These are phyloP conservation scores for Shiraia sp. DNA, from an alignment of 2,329 filamentous ascomycete species.

Conservation along the genomic window DNA sequence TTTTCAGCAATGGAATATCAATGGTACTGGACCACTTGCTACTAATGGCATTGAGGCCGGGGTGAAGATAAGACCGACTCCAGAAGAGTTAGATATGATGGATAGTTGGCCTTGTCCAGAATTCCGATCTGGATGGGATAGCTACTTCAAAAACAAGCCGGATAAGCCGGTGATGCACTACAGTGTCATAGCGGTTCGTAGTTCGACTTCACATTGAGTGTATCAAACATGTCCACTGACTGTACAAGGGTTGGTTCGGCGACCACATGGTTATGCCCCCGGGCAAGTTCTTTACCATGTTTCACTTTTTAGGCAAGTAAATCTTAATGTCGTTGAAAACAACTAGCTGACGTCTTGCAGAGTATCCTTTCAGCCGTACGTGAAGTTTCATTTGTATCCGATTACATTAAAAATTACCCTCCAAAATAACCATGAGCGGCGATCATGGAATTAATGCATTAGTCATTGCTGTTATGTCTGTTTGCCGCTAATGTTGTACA, in stretches of 20 bases:
- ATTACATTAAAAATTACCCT: no score
- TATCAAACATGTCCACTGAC: no score
- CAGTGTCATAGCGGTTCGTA: constrained; percentile 68
- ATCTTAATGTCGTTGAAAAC: constrained; percentile 1
- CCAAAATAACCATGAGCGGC: no score
- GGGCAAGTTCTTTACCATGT: constrained; percentile 83
- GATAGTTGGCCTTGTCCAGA: constrained; percentile 74
- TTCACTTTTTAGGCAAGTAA: constrained; percentile 65
- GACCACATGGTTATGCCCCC: constrained; percentile 65
- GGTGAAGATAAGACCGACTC: constrained; percentile 74
- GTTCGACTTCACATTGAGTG: no score
- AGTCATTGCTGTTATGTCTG: no score
- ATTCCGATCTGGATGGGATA: constrained; percentile 76
- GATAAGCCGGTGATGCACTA: constrained; percentile 90
- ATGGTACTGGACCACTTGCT: constrained; percentile 75
- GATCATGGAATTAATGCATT: no score
- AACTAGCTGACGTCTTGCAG: no score
- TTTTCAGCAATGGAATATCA: constrained; percentile 76
- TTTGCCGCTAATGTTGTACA: no score
- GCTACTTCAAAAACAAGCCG: constrained; percentile 81
- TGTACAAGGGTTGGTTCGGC: constrained; percentile 45
- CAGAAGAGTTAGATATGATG: constrained; percentile 69
- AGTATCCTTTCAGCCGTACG: constrained; percentile 15
- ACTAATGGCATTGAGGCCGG: constrained; percentile 82
- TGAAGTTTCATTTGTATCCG: background rate